Conservation (phyloP, 805 yeast genomes). For the Lipomyces kockii region DNA sequence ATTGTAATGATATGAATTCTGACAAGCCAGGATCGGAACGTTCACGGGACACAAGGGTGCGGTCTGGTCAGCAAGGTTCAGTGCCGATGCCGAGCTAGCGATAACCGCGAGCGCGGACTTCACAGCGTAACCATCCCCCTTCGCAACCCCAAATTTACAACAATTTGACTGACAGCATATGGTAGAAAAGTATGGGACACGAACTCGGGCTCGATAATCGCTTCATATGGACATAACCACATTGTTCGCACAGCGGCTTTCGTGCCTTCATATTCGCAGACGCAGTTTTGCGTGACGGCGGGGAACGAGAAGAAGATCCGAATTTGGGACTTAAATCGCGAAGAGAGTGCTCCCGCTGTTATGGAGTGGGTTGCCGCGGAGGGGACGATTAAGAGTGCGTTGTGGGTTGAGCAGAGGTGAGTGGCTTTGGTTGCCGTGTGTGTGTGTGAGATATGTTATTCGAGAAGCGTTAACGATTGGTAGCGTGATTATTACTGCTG, state of each 20-base stretch:
- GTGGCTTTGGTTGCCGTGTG: not conserved
- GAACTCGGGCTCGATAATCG: constrained; percentile 14
- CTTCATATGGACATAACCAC: constrained; percentile 28
- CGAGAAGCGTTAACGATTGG: not conserved
- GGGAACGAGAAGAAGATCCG: constrained; percentile 41
- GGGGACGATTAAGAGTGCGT: constrained; percentile 34
- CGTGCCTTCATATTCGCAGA: constrained; percentile 21
- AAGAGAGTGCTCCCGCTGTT: constrained; percentile 19
- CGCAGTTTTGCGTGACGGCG: constrained; percentile 38
- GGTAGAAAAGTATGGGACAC: constrained; percentile 33
- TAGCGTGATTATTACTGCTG: constrained; percentile 36
- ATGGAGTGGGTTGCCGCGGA: constrained; percentile 37
- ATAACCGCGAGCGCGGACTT: constrained; percentile 46
- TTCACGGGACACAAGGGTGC: constrained; percentile 47
- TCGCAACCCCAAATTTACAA: not conserved
- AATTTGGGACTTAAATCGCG: constrained; percentile 37
- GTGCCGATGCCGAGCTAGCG: constrained; percentile 37
- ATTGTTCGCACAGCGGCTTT: constrained; percentile 36
- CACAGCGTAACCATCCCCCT: constrained; percentile 39
- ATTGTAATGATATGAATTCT: not conserved
- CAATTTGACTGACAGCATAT: constrained; percentile 1
- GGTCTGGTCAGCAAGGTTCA: constrained; percentile 43
- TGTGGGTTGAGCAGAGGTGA: constrained; percentile 38
- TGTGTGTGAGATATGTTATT: not conserved
- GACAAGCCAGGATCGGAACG: constrained; percentile 42